Base-by-base conservation (phyloP, 768 basidiomycete genomes). In the Daedalea quercina region DNA sequence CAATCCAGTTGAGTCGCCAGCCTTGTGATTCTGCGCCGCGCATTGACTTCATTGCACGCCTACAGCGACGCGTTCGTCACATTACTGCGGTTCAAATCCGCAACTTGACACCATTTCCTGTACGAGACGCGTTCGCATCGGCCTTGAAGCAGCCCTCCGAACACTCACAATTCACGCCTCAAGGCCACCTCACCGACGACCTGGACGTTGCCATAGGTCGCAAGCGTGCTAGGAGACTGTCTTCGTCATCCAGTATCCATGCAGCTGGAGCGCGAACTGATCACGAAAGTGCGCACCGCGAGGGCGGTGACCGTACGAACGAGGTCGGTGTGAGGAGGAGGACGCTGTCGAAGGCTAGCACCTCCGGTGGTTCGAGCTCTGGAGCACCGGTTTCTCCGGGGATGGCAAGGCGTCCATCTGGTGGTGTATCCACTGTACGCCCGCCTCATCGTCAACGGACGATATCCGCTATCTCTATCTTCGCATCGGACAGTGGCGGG, bases 91-190 rank as follows among this genome's bases (percentile, higher is more conserved):
- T 92, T 46, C 85, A 90, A 70, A 74, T 92, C 58, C 80, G 82
- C 56, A 92, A 92, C 64, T 71, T 92, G 34, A 87, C 90, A n/a
- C 87, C 87, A 1, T 91, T 89, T 65, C 89, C 89, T 31, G 80
- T 80, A 49, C 82, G 90, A 33, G 89, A 92, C 66, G 76, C 83
- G 6, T 75, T 89, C 56, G 82, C 89, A 19, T 85, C 87, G 22
- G 87, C 88, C 19, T 74, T 91, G 49, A 73, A 76, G 17, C 81
- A 85, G 61, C 85, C 87, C 11, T 74, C 79, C 9, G 78, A 81
- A 61, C 76, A 78, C 51, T 70, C 81, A 2, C 82, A 85, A 56
- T 81, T 82, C 57, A 78, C 74, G 1, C 63, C 75, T 8, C 69
- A 77, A 60, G 80, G 82, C 25, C 74, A 79, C 58, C 57, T 84